Base-by-base conservation (phyloP, 345 rosid genomes). In the Pseudoturritis turrita region DNA sequence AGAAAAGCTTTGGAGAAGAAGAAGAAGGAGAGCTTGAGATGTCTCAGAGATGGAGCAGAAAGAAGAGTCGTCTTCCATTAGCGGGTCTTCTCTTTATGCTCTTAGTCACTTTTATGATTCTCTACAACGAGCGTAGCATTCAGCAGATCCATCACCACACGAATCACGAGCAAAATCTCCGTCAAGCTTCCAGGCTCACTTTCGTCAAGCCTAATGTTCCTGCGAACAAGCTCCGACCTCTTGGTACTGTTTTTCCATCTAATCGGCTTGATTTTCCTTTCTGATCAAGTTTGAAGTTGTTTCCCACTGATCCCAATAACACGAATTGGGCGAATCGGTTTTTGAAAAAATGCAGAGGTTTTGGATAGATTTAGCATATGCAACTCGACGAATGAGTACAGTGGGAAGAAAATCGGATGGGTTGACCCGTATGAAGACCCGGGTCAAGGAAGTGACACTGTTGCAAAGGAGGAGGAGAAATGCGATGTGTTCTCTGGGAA, bases 401-500 rank as follows among this genome's bases (percentile, higher is more conserved):
- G 85, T 60, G 92, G 94, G 25, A 81, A 71, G 85, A 89, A 77
- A 72, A 86, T 89, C 65, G 50, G 77, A 73, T 84, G 83, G 92
- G 82, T 12, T 73, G 87, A 71, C 50, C 76, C 62, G 60, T 46
- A 14, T 7, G 40, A 17, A 36, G 70, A 75, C 29, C 29, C 75
- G 62, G 76, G 69, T 75, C 77, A 75, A 46, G 31, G 78, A 74
- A 65, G 78, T 18, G 67, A 62, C 25, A 7, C 4, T 43, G 65
- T 11, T 23, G 15, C 17, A 2, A 1, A 1, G 2, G 11, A 52
- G 10, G 65, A 72, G 68, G 86, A 87, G 77, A 80, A 66, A 8
- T 95, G 99, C 65, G 91, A 95, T 77, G 78, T 95, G 67, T 89
- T 91, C 64, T 81, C 86, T 0, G 99, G 99, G 56, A 95, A 77